phyloP scores from a whole-genome alignment of 495 filamentous ascomycete species.

The Penicillium canariense region DNA sequence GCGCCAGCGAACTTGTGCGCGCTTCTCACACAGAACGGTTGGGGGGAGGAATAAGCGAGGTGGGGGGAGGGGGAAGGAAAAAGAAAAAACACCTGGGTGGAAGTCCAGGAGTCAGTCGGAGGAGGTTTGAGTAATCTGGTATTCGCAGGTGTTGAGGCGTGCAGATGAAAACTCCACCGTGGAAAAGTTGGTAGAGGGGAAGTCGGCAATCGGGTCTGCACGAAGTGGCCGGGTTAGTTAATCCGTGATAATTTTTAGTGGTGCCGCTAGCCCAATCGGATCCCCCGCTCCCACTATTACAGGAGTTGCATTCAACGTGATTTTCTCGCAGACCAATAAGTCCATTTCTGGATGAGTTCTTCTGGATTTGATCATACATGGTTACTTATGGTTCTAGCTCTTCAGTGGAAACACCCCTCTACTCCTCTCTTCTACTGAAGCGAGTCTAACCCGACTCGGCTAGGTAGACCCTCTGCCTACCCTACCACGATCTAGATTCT shows the following conservation, averaged over 20 bases:
- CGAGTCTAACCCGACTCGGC: neutral
- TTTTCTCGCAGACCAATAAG: too few species aligned
- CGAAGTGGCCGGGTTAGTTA: constrained; percentile 37
- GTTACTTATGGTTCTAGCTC: neutral
- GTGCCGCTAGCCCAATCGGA: constrained; percentile 49
- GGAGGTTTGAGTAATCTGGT: constrained; percentile 9
- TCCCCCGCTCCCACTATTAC: neutral
- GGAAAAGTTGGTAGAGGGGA: constrained; percentile 43
- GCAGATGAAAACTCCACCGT: constrained; percentile 35
- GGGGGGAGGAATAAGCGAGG: constrained; percentile 4
- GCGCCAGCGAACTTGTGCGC: constrained; percentile 48
- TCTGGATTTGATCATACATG: too few species aligned
- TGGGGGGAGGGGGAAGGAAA: constrained; percentile 22
- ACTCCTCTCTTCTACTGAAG: neutral
- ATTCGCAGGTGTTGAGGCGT: constrained; percentile 18
- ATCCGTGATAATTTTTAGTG: constrained; percentile 52
- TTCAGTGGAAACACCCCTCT: neutral
- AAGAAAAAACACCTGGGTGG: constrained; percentile 16
- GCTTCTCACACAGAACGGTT: constrained; percentile 35
- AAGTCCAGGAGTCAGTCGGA: constrained; percentile 15
- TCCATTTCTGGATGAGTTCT: too few species aligned
- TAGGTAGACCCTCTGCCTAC: neutral
- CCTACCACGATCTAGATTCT: neutral
- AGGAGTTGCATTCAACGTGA: neutral
- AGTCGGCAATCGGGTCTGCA: constrained; percentile 32